These are phyloP conservation scores for Cercospora sp. DNA, from an alignment of 2,329 filamentous ascomycete genomes.

Conservation along the genomic window DNA sequence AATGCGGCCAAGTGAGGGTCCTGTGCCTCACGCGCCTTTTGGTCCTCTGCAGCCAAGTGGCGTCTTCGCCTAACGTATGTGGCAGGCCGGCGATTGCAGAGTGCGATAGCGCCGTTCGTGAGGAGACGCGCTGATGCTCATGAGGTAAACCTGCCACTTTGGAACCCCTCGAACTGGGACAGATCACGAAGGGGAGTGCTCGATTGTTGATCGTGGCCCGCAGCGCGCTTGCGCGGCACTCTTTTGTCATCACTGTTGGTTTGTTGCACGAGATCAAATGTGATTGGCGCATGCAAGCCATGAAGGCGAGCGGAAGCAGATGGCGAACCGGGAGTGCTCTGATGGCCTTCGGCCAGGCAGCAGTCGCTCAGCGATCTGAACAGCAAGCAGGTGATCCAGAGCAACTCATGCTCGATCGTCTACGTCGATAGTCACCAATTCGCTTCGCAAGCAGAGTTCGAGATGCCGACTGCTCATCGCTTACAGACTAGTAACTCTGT, in stretches of 20 bases:
- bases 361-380: background rate
- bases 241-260: slow-evolving; percentile 6
- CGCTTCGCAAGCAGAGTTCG: background rate
- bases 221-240: slow-evolving; percentile 1
- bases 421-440: background rate
- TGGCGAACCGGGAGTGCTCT: background rate
- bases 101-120: background rate
- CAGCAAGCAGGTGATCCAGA: background rate
- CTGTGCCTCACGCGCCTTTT: background rate
- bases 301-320: background rate
- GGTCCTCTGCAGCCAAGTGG: background rate
- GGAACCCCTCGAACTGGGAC: background rate
- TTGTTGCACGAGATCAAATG: background rate
- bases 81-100: background rate
- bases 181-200: background rate
- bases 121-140: background rate
- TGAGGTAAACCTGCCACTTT: background rate
- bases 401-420: background rate
- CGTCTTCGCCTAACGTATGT: background rate
- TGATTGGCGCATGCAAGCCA: slow-evolving; percentile 3
- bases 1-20: slow-evolving; percentile 1
- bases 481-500: background rate
- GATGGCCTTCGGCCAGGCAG: background rate
- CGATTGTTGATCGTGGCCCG: background rate
- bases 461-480: background rate